Conservation (phyloP, 1,284 basidiomycete species). For the Rugosomyces carneus region DNA sequence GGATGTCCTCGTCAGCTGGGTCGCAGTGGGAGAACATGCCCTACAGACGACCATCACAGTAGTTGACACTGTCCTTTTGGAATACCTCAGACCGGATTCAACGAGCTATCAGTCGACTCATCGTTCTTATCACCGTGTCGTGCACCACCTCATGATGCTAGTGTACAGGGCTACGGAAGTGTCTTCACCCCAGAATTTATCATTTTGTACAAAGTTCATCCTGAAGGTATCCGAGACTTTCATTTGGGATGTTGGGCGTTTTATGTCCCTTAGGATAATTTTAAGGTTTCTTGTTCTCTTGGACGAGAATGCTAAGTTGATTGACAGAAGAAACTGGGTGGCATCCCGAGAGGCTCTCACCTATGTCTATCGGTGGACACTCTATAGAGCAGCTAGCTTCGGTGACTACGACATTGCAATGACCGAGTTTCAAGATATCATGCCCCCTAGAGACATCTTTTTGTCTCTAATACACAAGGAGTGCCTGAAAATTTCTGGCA, state of each 20-base stretch:
- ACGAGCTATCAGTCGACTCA: not conserved
- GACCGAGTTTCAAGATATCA: slow-evolving; percentile 1
- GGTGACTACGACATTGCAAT: slow-evolving; percentile 3
- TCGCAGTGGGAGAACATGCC: not conserved
- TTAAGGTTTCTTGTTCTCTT: not conserved
- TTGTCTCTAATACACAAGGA: not conserved
- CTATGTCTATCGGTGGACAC: slow-evolving; percentile 1
- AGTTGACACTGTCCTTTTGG: not conserved
- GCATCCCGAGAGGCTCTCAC: not conserved
- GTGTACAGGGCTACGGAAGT: not conserved
- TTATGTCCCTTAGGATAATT: slow-evolving; percentile 2
- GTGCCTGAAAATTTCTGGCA: not conserved
- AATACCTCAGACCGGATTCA: slow-evolving; percentile 2
- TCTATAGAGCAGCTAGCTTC: not conserved
- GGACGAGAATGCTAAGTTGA: not conserved
- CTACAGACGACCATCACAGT: not conserved
- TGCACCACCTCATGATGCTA: slow-evolving; percentile 3
- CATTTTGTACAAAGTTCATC: slow-evolving; percentile 2
- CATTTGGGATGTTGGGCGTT: slow-evolving; percentile 4
- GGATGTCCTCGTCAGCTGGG: not conserved
- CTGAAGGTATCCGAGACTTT: slow-evolving; percentile 2
- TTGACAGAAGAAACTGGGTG: not conserved
- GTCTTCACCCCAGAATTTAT: not conserved
- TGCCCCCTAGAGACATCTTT: slow-evolving; percentile 1
- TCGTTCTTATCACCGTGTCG: slow-evolving; percentile 1